Evolutionary conservation across 192 early-diverging fungal species (phyloP).

Genomic region (Chytriomyces sp.): DNA sequence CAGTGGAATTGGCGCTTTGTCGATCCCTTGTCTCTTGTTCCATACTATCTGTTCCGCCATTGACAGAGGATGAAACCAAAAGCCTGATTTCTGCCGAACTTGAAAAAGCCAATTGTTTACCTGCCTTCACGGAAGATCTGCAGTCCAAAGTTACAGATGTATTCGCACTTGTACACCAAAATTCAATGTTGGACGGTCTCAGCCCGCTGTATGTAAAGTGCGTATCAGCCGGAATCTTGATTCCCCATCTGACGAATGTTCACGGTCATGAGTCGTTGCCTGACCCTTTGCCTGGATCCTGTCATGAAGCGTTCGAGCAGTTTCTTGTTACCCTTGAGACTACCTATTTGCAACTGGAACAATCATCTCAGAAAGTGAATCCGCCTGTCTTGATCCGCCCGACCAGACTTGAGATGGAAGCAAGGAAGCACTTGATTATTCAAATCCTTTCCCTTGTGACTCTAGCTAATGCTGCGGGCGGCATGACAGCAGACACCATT

Average conservation of each 20-base stretch:
- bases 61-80: not conserved
- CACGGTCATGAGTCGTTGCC: not conserved
- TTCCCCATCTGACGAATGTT: not conserved
- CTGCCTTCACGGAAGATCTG: not conserved
- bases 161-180: not conserved
- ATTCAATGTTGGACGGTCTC: not conserved
- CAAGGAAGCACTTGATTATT: not conserved
- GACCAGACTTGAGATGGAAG: slow-evolving; percentile 4
- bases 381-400: not conserved
- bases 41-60: not conserved
- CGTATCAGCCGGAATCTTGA: not conserved
- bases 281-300: not conserved
- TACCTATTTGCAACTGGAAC: not conserved
- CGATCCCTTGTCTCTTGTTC: not conserved
- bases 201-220: not conserved
- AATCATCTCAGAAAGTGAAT: not conserved
- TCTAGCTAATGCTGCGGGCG: not conserved
- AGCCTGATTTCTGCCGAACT: not conserved
- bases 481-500: not conserved
- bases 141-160: not conserved
- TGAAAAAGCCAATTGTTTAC: not conserved
- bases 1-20: slow-evolving; percentile 7
- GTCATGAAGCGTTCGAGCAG: slow-evolving; percentile 8
- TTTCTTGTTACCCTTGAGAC: slow-evolving; percentile 2
- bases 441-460: not conserved